These are phyloP conservation scores for Trichocladium antarcticum DNA, from an alignment of 495 filamentous ascomycete genomes.

Conservation along the genomic window DNA sequence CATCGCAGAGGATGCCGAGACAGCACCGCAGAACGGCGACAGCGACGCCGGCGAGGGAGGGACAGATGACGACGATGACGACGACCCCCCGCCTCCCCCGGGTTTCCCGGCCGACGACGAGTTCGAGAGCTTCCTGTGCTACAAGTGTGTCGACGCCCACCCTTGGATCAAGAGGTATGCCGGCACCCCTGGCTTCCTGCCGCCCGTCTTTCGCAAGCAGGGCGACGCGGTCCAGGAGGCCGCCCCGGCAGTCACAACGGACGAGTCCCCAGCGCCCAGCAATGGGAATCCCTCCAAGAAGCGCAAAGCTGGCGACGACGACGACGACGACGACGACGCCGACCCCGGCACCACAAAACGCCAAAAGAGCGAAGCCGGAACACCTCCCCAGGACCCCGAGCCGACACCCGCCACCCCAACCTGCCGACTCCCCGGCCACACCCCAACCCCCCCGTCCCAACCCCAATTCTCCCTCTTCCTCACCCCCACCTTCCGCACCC, in stretches of 20 bases:
- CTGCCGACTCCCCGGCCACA: slow-evolving; percentile 41
- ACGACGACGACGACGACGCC: slow-evolving; percentile 28
- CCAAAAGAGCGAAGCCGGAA: slow-evolving; percentile 37
- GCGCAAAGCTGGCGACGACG: slow-evolving; percentile 52
- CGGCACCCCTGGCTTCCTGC: slow-evolving; percentile 69
- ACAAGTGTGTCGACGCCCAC: slow-evolving; percentile 77
- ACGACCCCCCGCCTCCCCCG: slow-evolving; percentile 52
- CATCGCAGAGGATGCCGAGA: slow-evolving; percentile 30
- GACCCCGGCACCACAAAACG: slow-evolving; percentile 47
- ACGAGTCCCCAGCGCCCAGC: background rate
- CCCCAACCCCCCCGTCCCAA: slow-evolving; percentile 41
- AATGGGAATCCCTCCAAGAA: slow-evolving; percentile 45
- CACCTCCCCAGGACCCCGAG: background rate
- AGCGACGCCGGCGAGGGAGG: slow-evolving; percentile 17
- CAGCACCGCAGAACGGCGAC: slow-evolving; percentile 16
- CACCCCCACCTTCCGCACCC: slow-evolving; percentile 58
- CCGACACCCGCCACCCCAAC: background rate
- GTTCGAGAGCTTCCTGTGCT: slow-evolving; percentile 85
- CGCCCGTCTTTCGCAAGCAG: slow-evolving; percentile 44
- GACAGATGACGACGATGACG: slow-evolving; percentile 30
- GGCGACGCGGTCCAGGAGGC: slow-evolving; percentile 4
- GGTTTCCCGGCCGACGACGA: slow-evolving; percentile 82
- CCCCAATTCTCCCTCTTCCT: slow-evolving; percentile 70
- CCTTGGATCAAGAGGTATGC: slow-evolving; percentile 92
- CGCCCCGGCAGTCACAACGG: slow-evolving; percentile 1